These are phyloP conservation scores for Phyllosticta capitalensis DNA, from an alignment of 2,329 filamentous ascomycete species.

Conservation along the genomic window DNA sequence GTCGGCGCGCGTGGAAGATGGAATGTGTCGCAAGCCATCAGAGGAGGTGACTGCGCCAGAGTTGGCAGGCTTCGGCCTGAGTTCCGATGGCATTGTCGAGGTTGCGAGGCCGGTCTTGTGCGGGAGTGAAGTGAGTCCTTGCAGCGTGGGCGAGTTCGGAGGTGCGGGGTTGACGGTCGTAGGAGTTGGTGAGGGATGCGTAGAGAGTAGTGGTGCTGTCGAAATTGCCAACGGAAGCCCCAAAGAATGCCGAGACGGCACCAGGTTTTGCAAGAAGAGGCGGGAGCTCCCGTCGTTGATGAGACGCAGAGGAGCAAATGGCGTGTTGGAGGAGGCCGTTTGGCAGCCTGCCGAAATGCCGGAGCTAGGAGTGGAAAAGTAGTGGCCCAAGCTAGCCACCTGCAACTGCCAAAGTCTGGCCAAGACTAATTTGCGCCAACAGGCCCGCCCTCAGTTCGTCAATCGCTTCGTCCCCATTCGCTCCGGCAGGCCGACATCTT, in stretches of 20 bases:
- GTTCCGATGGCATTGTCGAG: not conserved
- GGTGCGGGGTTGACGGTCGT: not conserved
- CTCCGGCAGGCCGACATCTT: conserved; percentile 7
- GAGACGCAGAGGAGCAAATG: not conserved
- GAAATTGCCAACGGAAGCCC: not conserved
- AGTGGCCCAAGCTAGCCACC: not conserved
- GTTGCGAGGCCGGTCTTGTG: not conserved
- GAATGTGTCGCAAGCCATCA: conserved; percentile 80
- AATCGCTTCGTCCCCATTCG: conserved; percentile 9
- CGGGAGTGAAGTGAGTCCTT: not conserved
- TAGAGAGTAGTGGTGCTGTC: not conserved
- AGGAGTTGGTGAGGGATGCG: not conserved
- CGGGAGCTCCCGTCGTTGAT: not conserved
- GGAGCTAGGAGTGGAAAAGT: not conserved
- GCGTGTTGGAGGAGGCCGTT: not conserved
- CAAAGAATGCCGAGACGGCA: not conserved
- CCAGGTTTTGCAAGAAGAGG: not conserved
- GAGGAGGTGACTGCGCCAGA: conserved; percentile 57
- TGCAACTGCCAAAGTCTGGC: not conserved
- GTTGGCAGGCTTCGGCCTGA: conserved; percentile 25
- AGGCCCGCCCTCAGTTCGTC: not conserved
- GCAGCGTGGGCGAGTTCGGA: not conserved
- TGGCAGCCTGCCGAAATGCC: not conserved
- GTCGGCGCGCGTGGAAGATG: conserved; percentile 75
- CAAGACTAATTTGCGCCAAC: not conserved